phyloP scores from a whole-genome alignment of 495 filamentous ascomycete species.

The Penicillium alfredii region DNA sequence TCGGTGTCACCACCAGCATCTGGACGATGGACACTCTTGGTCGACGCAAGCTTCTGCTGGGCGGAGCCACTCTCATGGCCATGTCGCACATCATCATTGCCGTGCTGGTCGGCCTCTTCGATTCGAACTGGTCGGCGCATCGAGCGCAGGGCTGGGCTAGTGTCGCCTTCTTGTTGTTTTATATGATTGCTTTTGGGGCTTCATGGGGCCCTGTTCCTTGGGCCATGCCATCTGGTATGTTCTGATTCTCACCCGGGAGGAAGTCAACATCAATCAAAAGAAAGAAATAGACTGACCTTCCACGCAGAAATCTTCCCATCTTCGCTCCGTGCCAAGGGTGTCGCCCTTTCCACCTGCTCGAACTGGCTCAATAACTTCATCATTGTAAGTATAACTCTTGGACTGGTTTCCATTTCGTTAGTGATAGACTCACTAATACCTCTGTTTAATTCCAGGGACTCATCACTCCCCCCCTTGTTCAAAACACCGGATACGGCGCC shows the following conservation, averaged over 20 bases:
- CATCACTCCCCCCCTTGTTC: constrained; percentile 49
- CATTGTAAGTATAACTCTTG: constrained; percentile 27
- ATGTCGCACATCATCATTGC: constrained; percentile 47
- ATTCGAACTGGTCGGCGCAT: constrained; percentile 40
- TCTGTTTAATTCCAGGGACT: constrained; percentile 29
- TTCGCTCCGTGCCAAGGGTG: constrained; percentile 47
- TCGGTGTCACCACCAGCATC: constrained; percentile 42
- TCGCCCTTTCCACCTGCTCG: constrained; percentile 46
- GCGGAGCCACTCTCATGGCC: constrained; percentile 42
- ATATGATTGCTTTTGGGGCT: constrained; percentile 45
- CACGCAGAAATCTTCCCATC: constrained; percentile 44
- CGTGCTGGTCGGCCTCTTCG: constrained; percentile 41
- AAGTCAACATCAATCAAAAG: background rate
- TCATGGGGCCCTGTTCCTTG: constrained; percentile 44
- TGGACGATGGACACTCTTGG: constrained; percentile 47
- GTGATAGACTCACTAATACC: background rate
- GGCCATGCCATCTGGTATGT: constrained; percentile 38
- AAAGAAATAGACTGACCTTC: background rate
- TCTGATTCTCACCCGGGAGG: background rate
- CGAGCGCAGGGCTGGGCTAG: constrained; percentile 44
- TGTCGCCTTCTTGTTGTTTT: constrained; percentile 42
- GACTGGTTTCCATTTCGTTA: too few species aligned
- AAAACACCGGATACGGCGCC: constrained; percentile 50
- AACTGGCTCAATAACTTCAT: constrained; percentile 57
- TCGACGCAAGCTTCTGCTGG: constrained; percentile 41